phyloP scores from a whole-genome alignment of 2,329 filamentous ascomycete species.

The Teratosphaeria destructans region DNA sequence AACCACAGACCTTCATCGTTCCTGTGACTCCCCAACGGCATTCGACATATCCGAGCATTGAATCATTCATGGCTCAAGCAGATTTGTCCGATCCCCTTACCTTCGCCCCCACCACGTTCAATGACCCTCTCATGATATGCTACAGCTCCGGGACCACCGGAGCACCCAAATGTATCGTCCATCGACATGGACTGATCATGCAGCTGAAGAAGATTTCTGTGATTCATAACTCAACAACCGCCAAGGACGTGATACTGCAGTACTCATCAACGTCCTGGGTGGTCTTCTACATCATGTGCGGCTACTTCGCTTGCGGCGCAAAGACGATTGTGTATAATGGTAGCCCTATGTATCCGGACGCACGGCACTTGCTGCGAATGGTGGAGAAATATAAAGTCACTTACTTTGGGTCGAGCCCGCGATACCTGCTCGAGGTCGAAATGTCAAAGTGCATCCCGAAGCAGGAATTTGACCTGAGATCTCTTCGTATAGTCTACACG shows the following conservation, averaged over 20 bases:
- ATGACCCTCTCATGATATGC: constrained; percentile 34
- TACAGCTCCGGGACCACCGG: constrained; percentile 36
- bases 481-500: constrained; percentile 34
- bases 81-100: constrained; percentile 21
- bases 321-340: constrained; percentile 36
- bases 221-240: constrained; percentile 34
- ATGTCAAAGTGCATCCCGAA: constrained; percentile 27
- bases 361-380: constrained; percentile 27
- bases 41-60: constrained; percentile 16
- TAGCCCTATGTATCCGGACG: constrained; percentile 32
- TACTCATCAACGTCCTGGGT: constrained; percentile 40
- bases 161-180: constrained; percentile 37
- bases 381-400: constrained; percentile 28
- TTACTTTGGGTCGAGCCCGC: constrained; percentile 36
- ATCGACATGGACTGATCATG: constrained; percentile 33
- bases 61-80: constrained; percentile 26
- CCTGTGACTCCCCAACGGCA: constrained; percentile 14
- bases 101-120: constrained; percentile 31
- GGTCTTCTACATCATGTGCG: constrained; percentile 29
- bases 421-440: constrained; percentile 36
- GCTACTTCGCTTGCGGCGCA: constrained; percentile 32
- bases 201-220: constrained; percentile 35
- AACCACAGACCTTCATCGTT: constrained; percentile 19
- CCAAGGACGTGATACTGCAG: constrained; percentile 33
- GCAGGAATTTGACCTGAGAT: constrained; percentile 28